phyloP scores from a whole-genome alignment of 2,329 filamentous ascomycete species.

The Cytospora piceae region DNA sequence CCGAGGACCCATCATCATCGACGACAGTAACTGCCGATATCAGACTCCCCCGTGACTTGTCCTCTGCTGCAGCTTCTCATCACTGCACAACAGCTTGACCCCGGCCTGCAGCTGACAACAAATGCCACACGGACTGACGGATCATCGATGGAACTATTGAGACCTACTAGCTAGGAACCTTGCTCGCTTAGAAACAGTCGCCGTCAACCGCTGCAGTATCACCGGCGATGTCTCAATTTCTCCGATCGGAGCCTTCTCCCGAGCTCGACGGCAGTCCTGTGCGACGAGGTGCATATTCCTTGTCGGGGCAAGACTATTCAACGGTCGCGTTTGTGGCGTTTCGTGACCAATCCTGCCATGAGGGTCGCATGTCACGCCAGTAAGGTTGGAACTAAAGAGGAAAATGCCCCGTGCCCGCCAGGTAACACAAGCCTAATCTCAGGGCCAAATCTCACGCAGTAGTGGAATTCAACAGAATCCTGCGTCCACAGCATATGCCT shows the following conservation, averaged over 20 bases:
- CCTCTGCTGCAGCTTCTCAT: slow-evolving; percentile 12
- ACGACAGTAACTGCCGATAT: slow-evolving; percentile 20
- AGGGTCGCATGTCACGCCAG: slow-evolving; percentile 6
- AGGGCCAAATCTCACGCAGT: slow-evolving; percentile 8
- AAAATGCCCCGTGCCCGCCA: slow-evolving; percentile 8
- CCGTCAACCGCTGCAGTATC: slow-evolving; percentile 25
- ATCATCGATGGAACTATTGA: slow-evolving; percentile 5
- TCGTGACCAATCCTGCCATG: slow-evolving; percentile 14
- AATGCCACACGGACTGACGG: slow-evolving; percentile 24
- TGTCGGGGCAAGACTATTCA: background rate
- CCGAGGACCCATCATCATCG: slow-evolving; percentile 10
- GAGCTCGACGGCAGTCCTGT: slow-evolving; percentile 22
- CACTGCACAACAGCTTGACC: slow-evolving; percentile 16
- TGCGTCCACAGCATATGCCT: background rate
- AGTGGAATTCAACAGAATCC: background rate
- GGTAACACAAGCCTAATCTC: slow-evolving; percentile 18
- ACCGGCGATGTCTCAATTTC: slow-evolving; percentile 24
- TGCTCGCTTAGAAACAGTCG: slow-evolving; percentile 12
- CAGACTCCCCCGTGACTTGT: slow-evolving; percentile 12
- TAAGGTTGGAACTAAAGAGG: slow-evolving; percentile 13
- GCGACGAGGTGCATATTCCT: slow-evolving; percentile 9
- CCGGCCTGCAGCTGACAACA: slow-evolving; percentile 14
- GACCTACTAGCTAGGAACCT: background rate
- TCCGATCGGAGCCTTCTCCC: slow-evolving; percentile 26
- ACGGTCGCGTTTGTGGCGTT: slow-evolving; percentile 16